Evolutionary conservation across 2,329 filamentous ascomycete genomes (phyloP), one percentile per base, ranked within the genome.

Genomic region (Pestalotiopsis sp.): DNA sequence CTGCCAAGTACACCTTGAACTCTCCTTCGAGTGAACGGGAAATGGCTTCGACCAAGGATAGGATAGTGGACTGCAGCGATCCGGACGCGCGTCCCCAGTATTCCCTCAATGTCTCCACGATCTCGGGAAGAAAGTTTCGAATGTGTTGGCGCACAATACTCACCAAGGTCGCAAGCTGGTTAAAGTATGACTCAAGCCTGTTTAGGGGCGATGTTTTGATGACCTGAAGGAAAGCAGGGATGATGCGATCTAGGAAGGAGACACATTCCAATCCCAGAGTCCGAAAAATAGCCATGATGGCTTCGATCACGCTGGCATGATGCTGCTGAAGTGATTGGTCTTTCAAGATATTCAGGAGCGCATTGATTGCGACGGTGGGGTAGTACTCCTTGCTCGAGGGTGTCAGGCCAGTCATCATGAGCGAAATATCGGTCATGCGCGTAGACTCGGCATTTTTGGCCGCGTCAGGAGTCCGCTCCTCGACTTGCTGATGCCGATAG

Each of bases 331-430:
- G 85, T 0, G 96, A 98, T 31, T 91, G 90, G 74, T 99, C 96
- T 76, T 95, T 97, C 45, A 99, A 83, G 73, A 99, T 95, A 68
- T 94, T 92, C 76, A 99, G 90, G 12, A 99, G 87, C 1, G 96
- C 97, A 76, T 97, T 97, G 78, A 99, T 98, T 61, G 98, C 96
- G 20, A 99, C 94, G 0, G 96, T 99, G 0, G 96, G 96, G 77
- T 97, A 99, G 80, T 99, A 99, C 76, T 99, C 96, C 77, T 99
- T 97, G 76, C 94, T 97, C 0, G 95, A 98, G 0, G 96, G 97
- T 0, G 95, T 98, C 56, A 98, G 86, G 14, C 97, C 96, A 57
- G 94, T 94, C 95, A 99, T 99, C 86, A 99, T 98, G 38, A 99
- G 86, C 3, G 95, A 96, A 61, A 99, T 97, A 80, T 99, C 96